phyloP scores from a whole-genome alignment of 2,329 filamentous ascomycete species.

The Westerdykella aurantiaca region DNA sequence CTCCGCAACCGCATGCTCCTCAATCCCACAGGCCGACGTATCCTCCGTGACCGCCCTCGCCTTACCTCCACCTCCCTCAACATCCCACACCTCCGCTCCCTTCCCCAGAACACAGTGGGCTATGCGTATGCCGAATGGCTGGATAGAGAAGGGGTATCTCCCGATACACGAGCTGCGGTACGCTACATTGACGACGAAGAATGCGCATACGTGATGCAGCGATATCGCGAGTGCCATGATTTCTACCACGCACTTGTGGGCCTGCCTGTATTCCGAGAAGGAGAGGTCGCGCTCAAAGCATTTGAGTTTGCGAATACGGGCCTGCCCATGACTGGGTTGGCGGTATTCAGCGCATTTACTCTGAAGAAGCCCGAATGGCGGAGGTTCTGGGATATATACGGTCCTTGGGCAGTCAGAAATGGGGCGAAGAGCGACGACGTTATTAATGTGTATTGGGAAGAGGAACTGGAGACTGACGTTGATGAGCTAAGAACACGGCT shows the following conservation, averaged over 20 bases:
- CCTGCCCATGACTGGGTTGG: slow-evolving; percentile 89
- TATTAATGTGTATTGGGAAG: slow-evolving; percentile 98
- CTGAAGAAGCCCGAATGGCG: slow-evolving; percentile 59
- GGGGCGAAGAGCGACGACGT: slow-evolving; percentile 71
- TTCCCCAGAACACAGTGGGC: slow-evolving; percentile 71
- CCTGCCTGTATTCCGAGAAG: slow-evolving; percentile 84
- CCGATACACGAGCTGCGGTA: slow-evolving; percentile 77
- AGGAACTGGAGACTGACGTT: slow-evolving; percentile 80
- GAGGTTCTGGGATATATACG: slow-evolving; percentile 67
- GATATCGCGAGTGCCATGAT: slow-evolving; percentile 95
- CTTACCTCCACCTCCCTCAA: slow-evolving; percentile 70
- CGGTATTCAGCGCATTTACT: slow-evolving; percentile 63
- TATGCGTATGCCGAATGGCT: slow-evolving; percentile 82
- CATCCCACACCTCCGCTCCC: slow-evolving; percentile 62
- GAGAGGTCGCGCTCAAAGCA: slow-evolving; percentile 93
- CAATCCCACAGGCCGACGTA: slow-evolving; percentile 76
- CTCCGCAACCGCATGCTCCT: slow-evolving; percentile 89
- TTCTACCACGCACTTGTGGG: slow-evolving; percentile 96
- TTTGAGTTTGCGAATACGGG: slow-evolving; percentile 96
- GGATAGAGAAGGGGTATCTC: slow-evolving; percentile 87
- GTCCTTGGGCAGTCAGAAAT: slow-evolving; percentile 87
- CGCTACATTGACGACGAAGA: slow-evolving; percentile 92
- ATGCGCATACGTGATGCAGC: slow-evolving; percentile 97
- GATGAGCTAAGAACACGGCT: slow-evolving; percentile 66
- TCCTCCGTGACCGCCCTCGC: slow-evolving; percentile 82